Percentiles rank a stretch among this genome's conserved stretches.
These are phyloP conservation scores for Penicillium hordei DNA, from an alignment of 2,329 filamentous ascomycete species.

Conservation along the genomic window DNA sequence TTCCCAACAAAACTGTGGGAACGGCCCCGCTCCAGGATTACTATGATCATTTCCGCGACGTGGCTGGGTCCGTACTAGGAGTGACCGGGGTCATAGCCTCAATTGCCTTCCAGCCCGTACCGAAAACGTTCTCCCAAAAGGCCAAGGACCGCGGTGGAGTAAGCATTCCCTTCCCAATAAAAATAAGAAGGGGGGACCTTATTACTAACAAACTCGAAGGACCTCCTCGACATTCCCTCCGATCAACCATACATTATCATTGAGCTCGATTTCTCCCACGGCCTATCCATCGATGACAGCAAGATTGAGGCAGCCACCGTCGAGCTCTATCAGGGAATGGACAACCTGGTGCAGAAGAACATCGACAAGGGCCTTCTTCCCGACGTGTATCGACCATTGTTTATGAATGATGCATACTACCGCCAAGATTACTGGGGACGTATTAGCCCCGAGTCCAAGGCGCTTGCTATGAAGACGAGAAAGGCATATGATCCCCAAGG, in stretches of 20 bases:
- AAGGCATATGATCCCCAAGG: slow-evolving; percentile 41
- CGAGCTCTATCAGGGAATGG: slow-evolving; percentile 39
- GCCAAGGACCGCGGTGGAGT: slow-evolving; percentile 39
- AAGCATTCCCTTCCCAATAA: slow-evolving; percentile 20
- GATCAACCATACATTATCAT: slow-evolving; percentile 47
- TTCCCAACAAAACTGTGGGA: slow-evolving; percentile 34
- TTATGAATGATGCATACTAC: slow-evolving; percentile 50
- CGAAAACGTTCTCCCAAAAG: slow-evolving; percentile 34
- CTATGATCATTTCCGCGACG: slow-evolving; percentile 37
- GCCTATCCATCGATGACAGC: slow-evolving; percentile 33
- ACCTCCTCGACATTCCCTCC: slow-evolving; percentile 44
- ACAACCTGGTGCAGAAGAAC: slow-evolving; percentile 36
- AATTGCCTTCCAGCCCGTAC: slow-evolving; percentile 41
- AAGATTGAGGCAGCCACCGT: slow-evolving; percentile 43
- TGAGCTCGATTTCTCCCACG: slow-evolving; percentile 48
- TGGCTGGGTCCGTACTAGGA: slow-evolving; percentile 28
- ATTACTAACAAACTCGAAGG: slow-evolving; percentile 20
- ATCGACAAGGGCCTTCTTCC: slow-evolving; percentile 38
- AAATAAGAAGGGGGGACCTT: not conserved
- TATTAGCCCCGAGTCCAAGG: slow-evolving; percentile 31
- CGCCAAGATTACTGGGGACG: slow-evolving; percentile 48
- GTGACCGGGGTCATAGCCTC: slow-evolving; percentile 34
- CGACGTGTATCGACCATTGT: slow-evolving; percentile 45
- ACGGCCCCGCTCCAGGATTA: slow-evolving; percentile 32
- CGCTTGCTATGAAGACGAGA: slow-evolving; percentile 35